Percentiles rank a stretch among this genome's conserved stretches.
phyloP scores from a whole-genome alignment of 1,284 basidiomycete genomes.

The Moniliella sp. region DNA sequence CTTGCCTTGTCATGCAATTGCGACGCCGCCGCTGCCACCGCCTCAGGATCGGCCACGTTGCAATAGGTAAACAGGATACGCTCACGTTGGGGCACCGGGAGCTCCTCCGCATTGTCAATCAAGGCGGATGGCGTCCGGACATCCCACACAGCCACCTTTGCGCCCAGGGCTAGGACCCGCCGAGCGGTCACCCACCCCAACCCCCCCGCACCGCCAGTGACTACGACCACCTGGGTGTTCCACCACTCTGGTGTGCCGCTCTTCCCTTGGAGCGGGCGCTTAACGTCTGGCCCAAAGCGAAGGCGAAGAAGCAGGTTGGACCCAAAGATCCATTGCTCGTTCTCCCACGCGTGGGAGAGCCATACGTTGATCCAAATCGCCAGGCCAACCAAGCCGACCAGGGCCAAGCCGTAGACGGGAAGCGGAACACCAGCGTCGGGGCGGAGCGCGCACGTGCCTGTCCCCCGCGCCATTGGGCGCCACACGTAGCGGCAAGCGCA shows the following conservation, averaged over 20 bases:
- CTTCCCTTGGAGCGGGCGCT: too few relatives aligned
- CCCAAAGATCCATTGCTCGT: too few relatives aligned
- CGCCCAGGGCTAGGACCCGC: slow-evolving; percentile 2
- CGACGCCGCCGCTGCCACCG: slow-evolving; percentile 51
- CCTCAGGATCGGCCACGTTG: slow-evolving; percentile 65
- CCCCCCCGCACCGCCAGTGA: slow-evolving; percentile 1
- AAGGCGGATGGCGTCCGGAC: not conserved
- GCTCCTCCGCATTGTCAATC: slow-evolving; percentile 40
- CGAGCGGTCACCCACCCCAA: not conserved
- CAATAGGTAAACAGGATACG: slow-evolving; percentile 54
- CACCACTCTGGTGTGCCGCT: not conserved
- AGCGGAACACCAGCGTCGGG: too few relatives aligned
- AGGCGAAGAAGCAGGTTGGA: too few relatives aligned
- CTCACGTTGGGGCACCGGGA: slow-evolving; percentile 55
- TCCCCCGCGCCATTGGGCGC: too few relatives aligned
- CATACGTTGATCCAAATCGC: too few relatives aligned
- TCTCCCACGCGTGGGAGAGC: too few relatives aligned
- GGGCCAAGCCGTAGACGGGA: too few relatives aligned
- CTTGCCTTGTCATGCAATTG: slow-evolving; percentile 52
- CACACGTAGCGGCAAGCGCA: too few relatives aligned
- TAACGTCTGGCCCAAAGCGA: too few relatives aligned
- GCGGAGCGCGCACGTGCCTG: too few relatives aligned
- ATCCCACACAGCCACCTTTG: slow-evolving; percentile 4
- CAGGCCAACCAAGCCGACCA: too few relatives aligned
- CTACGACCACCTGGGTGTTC: slow-evolving; percentile 1